phyloP scores from a whole-genome alignment of 495 filamentous ascomycete genomes.

The Chaetomium tenue region DNA sequence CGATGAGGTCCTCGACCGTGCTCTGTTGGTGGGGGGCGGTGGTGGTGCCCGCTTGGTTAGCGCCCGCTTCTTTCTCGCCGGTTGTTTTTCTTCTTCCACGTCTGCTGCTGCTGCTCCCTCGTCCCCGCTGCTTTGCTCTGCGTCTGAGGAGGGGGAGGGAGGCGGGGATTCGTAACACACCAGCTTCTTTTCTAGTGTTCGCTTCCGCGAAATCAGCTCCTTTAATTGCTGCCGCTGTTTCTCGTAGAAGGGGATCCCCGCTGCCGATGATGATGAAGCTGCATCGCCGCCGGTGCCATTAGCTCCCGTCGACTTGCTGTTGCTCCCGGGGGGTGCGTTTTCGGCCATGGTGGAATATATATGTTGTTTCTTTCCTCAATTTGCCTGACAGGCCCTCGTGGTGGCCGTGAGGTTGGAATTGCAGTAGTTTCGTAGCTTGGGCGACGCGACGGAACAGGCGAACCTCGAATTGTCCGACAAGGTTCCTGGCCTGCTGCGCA shows the following conservation, averaged over 20 bases:
- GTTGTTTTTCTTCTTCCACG: neutral
- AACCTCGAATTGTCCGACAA: constrained; percentile 10
- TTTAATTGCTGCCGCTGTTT: constrained; percentile 51
- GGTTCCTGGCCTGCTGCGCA: neutral
- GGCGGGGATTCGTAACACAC: constrained; percentile 28
- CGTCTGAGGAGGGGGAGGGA: neutral
- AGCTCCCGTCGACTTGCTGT: constrained; percentile 24
- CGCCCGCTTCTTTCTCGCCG: neutral
- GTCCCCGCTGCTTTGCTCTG: neutral
- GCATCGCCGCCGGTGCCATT: constrained; percentile 32
- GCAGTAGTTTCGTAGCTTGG: no score
- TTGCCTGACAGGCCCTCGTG: neutral
- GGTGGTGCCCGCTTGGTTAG: neutral
- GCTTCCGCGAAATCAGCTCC: constrained; percentile 46
- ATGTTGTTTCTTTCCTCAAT: neutral
- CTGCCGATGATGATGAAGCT: constrained; percentile 26
- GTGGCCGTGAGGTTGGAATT: neutral
- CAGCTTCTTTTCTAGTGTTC: constrained; percentile 46
- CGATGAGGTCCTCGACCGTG: constrained; percentile 73
- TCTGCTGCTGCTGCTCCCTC: no score
- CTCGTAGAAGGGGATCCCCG: constrained; percentile 51
- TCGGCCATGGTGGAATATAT: constrained; percentile 49
- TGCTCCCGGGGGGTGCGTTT: constrained; percentile 31
- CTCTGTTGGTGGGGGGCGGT: constrained; percentile 20
- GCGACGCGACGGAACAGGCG: neutral